Conservation (phyloP, 2,329 filamentous ascomycete genomes). For the Trichoderma koningiopsis region DNA sequence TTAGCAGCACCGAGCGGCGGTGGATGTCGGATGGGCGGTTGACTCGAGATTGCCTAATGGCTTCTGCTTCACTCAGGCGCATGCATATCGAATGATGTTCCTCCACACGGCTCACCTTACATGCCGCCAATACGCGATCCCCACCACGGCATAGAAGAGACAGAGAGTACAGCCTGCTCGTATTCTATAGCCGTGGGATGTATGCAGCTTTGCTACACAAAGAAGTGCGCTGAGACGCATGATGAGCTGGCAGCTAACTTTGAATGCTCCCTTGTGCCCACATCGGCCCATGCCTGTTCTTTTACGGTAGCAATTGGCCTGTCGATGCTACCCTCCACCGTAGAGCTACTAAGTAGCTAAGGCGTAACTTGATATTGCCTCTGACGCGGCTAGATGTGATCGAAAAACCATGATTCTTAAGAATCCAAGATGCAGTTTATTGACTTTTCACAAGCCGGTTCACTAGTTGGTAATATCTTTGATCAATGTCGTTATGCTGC, state of each 20-base stretch:
- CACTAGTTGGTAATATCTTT: background rate
- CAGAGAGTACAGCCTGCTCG: background rate
- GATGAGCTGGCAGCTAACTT: slow-evolving; percentile 15
- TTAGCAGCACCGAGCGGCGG: background rate
- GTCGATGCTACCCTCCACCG: slow-evolving; percentile 19
- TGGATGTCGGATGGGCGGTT: background rate
- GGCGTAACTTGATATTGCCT: background rate
- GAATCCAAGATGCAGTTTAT: background rate
- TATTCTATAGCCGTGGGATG: background rate
- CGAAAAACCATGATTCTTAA: background rate
- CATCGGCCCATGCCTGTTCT: background rate
- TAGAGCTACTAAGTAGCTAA: background rate
- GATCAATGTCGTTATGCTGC: background rate
- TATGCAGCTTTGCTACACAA: slow-evolving; percentile 12
- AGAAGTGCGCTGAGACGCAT: slow-evolving; percentile 2
- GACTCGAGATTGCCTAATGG: background rate
- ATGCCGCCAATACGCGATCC: background rate
- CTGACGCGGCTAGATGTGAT: background rate
- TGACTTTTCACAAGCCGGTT: background rate
- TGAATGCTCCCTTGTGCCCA: background rate
- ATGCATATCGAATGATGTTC: slow-evolving; percentile 19
- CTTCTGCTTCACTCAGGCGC: background rate
- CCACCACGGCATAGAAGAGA: slow-evolving; percentile 3
- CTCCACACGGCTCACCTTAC: slow-evolving; percentile 3
- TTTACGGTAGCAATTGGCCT: slow-evolving; percentile 4